Evolutionary conservation across 768 basidiomycete genomes (phyloP), one percentile per base, ranked within the genome.

Genomic region (Fomitopsis pulvina): DNA sequence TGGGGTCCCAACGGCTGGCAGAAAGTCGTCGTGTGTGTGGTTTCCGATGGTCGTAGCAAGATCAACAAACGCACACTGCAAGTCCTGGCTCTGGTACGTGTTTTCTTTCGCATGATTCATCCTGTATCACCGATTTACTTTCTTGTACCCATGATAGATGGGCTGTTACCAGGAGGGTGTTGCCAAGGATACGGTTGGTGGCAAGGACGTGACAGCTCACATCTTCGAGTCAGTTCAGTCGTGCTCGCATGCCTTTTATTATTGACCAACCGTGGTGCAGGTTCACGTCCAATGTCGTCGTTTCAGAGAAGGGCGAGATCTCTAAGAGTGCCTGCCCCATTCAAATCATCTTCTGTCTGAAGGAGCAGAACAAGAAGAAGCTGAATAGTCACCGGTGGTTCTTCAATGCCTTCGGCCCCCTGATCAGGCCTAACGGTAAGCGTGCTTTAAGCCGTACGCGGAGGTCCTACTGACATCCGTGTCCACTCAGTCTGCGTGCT

Each of bases 281-380:
- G 60, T 90, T 87, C 61, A 92, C 90, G 4, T 79, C 87, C 21
- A 83, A 75, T 50, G 87, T 88, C 30, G 69, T 91, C 43, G 88
- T 88, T 40, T 82, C 85, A 4, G 85, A 87, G 10, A 74, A 73
- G 1, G 91, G 91, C 22, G 91, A 94, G 64, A 85, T 92, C 11
- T 80, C 83, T 0, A 72, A 76, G 45, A 79, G 83, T n/a, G 68
- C 77, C 1, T 89, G 87, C 60, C 84, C 92, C 0, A 81, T 91
- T 51, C 94, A 93, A 66, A 76, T 90, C 57, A 71, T 98, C 41
- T 93, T 93, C 71, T 92, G 91, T 62, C 71, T 94, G 60, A 94
- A 94, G 68, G 92, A 94, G 65, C 88, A 91, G 71, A 96, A 94
- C 76, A 92, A 92, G 76, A 94, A 95, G 76, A 95, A 96, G 66